phyloP scores from a whole-genome alignment of 805 yeast species.

The Candida nemodendra region DNA sequence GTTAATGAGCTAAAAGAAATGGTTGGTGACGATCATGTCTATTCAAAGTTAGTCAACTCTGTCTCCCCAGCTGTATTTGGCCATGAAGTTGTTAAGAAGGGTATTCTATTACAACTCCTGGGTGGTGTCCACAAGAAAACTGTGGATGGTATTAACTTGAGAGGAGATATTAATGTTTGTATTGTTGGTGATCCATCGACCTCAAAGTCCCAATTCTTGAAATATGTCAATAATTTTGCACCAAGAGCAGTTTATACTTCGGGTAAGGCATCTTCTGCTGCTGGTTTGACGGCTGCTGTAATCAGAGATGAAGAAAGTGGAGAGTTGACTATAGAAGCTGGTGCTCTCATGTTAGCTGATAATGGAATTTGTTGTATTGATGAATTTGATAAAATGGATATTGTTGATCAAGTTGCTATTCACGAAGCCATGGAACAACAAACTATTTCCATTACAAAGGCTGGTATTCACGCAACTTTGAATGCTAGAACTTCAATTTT shows the following conservation, averaged over 20 bases:
- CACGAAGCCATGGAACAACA: constrained; percentile 99
- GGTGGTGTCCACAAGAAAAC: constrained; percentile 97
- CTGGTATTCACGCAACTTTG: constrained; percentile 96
- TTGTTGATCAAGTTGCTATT: constrained; percentile 93
- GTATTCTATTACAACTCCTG: constrained; percentile 79
- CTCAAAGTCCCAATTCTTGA: constrained; percentile 91
- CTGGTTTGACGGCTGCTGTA: constrained; percentile 97
- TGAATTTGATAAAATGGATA: constrained; percentile 97
- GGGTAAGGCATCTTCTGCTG: constrained; percentile 98
- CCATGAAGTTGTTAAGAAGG: constrained; percentile 91
- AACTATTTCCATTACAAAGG: constrained; percentile 96
- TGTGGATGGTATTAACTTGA: constrained; percentile 86
- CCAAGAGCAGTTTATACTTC: constrained; percentile 97
- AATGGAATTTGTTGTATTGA: constrained; percentile 98
- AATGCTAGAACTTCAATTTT: constrained; percentile 95
- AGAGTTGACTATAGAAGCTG: constrained; percentile 96
- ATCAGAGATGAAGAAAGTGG: constrained; percentile 97
- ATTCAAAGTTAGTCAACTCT: constrained; percentile 79
- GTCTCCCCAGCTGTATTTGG: constrained; percentile 97
- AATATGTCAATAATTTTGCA: constrained; percentile 85
- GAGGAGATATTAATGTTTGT: constrained; percentile 97
- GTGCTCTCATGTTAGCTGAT: constrained; percentile 97
- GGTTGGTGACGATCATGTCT: constrained; percentile 87
- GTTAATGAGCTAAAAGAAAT: constrained; percentile 80
- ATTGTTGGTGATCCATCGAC: constrained; percentile 98